phyloP scores from a whole-genome alignment of 192 early-diverging fungal genomes.

The Pecoramyces ruminantium region DNA sequence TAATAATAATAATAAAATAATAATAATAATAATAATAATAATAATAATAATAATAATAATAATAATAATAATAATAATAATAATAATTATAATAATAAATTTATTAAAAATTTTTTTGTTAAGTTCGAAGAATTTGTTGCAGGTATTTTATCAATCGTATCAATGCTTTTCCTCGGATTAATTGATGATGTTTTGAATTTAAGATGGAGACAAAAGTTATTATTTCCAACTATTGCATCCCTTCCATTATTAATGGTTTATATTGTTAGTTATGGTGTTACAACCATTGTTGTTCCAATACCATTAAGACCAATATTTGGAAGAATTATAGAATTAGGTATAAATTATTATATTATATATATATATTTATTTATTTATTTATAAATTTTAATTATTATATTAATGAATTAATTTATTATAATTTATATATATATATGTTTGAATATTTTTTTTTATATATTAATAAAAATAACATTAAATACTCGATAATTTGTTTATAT shows the following conservation, averaged over 20 bases:
- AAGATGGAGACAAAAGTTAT: conserved; percentile 88
- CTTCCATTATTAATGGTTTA: conserved; percentile 90
- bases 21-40: no score
- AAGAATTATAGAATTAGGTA: conserved; percentile 64
- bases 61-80: no score
- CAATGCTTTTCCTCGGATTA: conserved; percentile 95
- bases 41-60: no score
- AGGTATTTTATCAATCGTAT: conserved; percentile 75
- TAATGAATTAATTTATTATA: no score
- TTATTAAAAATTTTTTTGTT: no score
- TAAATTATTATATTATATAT: conserved; percentile 1
- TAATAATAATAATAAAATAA: no score
- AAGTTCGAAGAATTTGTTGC: conserved; percentile 84
- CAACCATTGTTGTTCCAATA: conserved; percentile 73
- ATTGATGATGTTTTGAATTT: conserved; percentile 96
- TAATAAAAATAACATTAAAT: no score
- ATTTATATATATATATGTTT: no score
- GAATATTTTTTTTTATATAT: no score
- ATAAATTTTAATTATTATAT: no score
- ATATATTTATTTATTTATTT: neutral
- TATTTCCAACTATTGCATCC: conserved; percentile 79
- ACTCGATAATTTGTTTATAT: no score
- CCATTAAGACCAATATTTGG: conserved; percentile 58
- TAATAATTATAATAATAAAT: no score
- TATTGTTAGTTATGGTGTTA: conserved; percentile 71